These are phyloP conservation scores for Coix lacrymajobi DNA, from an alignment of 176 grass and related monocot genomes.

Conservation along the genomic window DNA sequence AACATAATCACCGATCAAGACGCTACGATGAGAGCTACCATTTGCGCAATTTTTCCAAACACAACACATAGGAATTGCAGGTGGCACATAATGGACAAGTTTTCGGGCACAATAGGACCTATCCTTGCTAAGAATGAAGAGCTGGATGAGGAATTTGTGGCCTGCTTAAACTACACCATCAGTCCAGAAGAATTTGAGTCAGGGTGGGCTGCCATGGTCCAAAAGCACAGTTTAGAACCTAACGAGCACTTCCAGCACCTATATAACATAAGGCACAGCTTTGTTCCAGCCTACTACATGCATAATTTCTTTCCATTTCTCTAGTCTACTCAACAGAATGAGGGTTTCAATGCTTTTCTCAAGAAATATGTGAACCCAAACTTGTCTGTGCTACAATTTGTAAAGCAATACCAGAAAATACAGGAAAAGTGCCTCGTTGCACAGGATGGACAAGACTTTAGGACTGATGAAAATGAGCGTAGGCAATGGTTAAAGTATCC, in stretches of 20 bases:
- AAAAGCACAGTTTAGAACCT: rapidly evolving
- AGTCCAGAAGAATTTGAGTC: neutral
- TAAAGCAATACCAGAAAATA: no score
- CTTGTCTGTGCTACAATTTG: no score
- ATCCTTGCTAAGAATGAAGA: neutral
- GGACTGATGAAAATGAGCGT: no score
- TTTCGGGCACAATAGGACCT: neutral
- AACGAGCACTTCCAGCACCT: neutral
- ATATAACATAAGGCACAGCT: no score
- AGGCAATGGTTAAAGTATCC: no score
- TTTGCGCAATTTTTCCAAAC: neutral
- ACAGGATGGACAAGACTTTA: no score
- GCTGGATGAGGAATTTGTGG: neutral
- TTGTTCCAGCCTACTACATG: no score
- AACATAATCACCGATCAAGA: neutral
- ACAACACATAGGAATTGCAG: neutral
- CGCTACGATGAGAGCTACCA: neutral
- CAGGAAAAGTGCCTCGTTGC: no score
- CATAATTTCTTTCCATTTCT: no score
- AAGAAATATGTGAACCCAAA: no score
- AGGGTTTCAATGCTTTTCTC: no score
- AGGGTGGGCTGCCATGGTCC: neutral
- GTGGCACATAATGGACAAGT: neutral
- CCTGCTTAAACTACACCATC: neutral
- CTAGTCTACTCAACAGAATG: no score